Base-by-base conservation (phyloP, 2,329 filamentous ascomycete genomes). In the Claviceps spartinae region DNA sequence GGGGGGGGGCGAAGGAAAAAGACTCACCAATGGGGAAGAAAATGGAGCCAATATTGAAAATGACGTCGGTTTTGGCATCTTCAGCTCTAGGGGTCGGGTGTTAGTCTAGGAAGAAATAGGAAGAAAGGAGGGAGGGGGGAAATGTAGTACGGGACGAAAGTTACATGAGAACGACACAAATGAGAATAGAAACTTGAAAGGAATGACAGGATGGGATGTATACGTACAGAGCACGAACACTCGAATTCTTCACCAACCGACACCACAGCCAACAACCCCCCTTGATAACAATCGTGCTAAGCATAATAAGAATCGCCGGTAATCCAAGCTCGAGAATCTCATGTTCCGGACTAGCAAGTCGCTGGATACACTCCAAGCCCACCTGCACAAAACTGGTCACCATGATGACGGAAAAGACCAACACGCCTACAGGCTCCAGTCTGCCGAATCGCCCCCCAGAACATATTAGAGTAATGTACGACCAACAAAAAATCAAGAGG, bases 31-130 rank as follows among this genome's bases (percentile, higher is more conserved):
- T 78, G 1, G 89, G 89, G 63, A 95, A 95, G 24, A 93, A 75
- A 61, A 95, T 93, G 57, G 85, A 89, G 61, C 93, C 91, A 1
- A 80, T 81, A 68, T 95, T 95, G 77, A 95, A 95, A 36, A 95
- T 82, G 30, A 95, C 86, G 61, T 95, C 86, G 0, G 86, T 85
- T 62, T 74, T 71, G 50, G 74, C 74, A 55, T 77, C 74, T 30
- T 75, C 71, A 37, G 74, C 74, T 51, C 71, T 74, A 50, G 34
- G 42, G 9, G 9, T 6, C 5, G 24, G 1, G 24, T 26, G 24
- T 26, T 6, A 26, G 24, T 26, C 5, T 6, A 26, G 24, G 24
- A 5, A 26, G 24, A 5, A 26, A 24, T 22, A 22, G 22, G 22
- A 22, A 22, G 22, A 22, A 22, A 22, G 22, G 2, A 22, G 20